phyloP scores from a whole-genome alignment of 2,329 filamentous ascomycete species.

The Rhinocladiella mackenziei region DNA sequence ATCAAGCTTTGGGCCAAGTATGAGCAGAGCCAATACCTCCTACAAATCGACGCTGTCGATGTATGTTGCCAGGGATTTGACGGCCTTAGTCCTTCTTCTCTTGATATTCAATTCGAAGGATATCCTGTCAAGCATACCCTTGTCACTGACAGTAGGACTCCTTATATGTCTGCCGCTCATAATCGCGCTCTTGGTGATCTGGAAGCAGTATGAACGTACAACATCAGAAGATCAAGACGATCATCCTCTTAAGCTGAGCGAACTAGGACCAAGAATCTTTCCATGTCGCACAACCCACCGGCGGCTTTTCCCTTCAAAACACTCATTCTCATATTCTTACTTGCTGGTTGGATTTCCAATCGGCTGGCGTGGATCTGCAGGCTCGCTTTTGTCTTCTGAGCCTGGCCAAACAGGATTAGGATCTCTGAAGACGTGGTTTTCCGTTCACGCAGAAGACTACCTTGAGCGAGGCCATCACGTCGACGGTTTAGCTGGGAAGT shows the following conservation, averaged over 20 bases:
- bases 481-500: constrained; percentile 59
- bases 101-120: not conserved
- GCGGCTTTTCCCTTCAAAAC: constrained; percentile 62
- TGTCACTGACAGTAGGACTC: not conserved
- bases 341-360: constrained; percentile 66
- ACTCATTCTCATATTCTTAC: constrained; percentile 68
- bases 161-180: too few relatives aligned
- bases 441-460: constrained; percentile 59
- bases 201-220: not conserved
- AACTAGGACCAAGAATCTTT: constrained; percentile 54
- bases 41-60: not conserved
- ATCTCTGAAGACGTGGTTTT: constrained; percentile 50
- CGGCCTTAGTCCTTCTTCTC: not conserved
- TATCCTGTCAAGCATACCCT: not conserved
- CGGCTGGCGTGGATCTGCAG: constrained; percentile 54
- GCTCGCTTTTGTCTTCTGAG: constrained; percentile 52
- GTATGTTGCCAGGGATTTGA: not conserved
- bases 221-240: too few relatives aligned
- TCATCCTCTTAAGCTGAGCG: too few relatives aligned
- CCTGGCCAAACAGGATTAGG: constrained; percentile 19
- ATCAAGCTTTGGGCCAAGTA: not conserved
- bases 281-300: constrained; percentile 63
- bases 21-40: not conserved
- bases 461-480: constrained; percentile 52
- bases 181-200: not conserved